Evolutionary conservation across 768 basidiomycete species (phyloP), one percentile per base, ranked within the genome.

Genomic region (Cubamyces lactineus): DNA sequence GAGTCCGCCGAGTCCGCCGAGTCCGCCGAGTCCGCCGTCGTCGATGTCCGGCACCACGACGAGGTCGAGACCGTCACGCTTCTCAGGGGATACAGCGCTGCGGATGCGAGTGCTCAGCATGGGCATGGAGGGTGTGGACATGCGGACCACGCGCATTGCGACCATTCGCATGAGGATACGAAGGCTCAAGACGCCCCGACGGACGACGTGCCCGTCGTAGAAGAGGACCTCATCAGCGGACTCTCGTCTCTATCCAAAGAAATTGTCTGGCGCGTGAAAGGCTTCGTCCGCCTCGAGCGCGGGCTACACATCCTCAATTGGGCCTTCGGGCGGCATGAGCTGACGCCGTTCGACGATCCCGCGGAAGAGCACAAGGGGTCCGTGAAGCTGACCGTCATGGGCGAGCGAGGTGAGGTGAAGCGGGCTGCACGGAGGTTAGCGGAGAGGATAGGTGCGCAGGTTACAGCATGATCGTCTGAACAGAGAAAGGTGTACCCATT

Each of bases 301-400:
- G 72, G 72, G 19, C 74, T 76, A 8, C 72, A 81, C 70, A 89
- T 94, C 61, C 68, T 96, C 61, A 98, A 98, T 71, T 98, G 94
- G 93, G 94, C 95, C 7, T 98, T 97, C 76, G 92, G 92, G 15
- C 84, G 95, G 42, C 87, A 84, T 71, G 92, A 94, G 26, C 74
- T 89, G 42, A 81, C 86, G 12, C 77, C 73, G 4, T 67, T 72
- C 15, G 66, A 68, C 19, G 73, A 72, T 0, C 74, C 74, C n/a
- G 67, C 63, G 38, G 52, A 39, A 16, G 66, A 49, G 41, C 49
- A 21, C 70, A 69, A 1, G 71, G 66, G 12, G 79, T 74, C 79
- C 5, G 69, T 94, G 23, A 78, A 81, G 57, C 65, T 96, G 72
- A 96, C 94, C n/a, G 82, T 91, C 28, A 98, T 98, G 96, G 95